phyloP scores from a whole-genome alignment of 768 basidiomycete genomes.

The Pleurotus tuoliensis region DNA sequence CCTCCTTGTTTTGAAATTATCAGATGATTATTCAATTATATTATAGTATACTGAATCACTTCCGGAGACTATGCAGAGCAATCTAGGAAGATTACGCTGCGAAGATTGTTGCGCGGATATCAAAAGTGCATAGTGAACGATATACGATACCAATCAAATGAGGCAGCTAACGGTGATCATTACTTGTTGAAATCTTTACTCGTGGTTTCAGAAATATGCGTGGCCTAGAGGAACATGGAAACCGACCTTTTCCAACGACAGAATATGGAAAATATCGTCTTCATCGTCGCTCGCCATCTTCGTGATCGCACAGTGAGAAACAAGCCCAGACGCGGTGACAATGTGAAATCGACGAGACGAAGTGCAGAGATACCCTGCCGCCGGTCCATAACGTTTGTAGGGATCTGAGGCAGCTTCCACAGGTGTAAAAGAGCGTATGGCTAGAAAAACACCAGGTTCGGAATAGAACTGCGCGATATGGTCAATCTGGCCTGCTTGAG shows the following conservation, averaged over 20 bases:
- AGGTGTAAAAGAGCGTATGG: background rate
- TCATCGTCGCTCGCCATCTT: background rate
- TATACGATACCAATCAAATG: too few species aligned
- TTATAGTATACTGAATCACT: too few species aligned
- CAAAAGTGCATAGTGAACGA: too few species aligned
- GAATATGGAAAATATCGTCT: background rate
- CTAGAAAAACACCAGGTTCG: slow-evolving; percentile 1
- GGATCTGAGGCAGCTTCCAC: slow-evolving; percentile 1
- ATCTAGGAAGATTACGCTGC: too few species aligned
- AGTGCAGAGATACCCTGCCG: slow-evolving; percentile 11
- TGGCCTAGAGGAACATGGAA: too few species aligned
- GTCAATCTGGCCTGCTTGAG: background rate
- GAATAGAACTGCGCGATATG: slow-evolving; percentile 5
- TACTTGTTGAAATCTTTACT: too few species aligned
- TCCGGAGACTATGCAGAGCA: too few species aligned
- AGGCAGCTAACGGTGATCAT: too few species aligned
- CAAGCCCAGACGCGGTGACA: slow-evolving; percentile 7
- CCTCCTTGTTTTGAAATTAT: too few species aligned
- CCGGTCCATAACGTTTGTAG: slow-evolving; percentile 10
- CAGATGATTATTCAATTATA: too few species aligned
- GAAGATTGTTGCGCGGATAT: too few species aligned
- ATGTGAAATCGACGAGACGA: background rate
- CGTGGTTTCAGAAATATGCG: too few species aligned
- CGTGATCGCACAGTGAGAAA: slow-evolving; percentile 9
- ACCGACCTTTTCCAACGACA: background rate